Conservation (phyloP, 2,329 filamentous ascomycete species). For the Xylariaceae sp. region DNA sequence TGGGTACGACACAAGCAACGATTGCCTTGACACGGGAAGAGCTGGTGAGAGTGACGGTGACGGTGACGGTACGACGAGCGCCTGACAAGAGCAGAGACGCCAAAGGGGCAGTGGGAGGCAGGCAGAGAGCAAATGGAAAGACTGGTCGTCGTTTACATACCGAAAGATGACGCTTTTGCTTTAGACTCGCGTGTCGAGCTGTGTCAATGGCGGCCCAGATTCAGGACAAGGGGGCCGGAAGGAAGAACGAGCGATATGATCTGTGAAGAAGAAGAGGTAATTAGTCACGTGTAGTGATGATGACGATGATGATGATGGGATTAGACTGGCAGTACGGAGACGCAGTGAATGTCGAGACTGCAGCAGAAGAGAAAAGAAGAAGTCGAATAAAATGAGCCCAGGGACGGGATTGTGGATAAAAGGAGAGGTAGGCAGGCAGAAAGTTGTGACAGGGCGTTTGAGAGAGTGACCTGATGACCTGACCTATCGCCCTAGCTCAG, state of each 20-base stretch:
- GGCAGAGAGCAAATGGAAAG: conserved; percentile 5
- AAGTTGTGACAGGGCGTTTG: conserved; percentile 17
- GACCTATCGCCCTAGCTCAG: conserved; percentile 4
- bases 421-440: conserved; percentile 15
- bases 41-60: background rate
- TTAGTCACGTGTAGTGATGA: conserved; percentile 17
- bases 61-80: conserved; percentile 4
- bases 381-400: conserved; percentile 23
- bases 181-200: conserved; percentile 21
- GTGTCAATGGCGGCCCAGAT: conserved; percentile 34
- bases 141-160: conserved; percentile 24
- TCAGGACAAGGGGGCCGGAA: conserved; percentile 13
- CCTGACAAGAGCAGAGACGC: background rate
- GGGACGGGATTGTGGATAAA: conserved; percentile 23
- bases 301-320: conserved; percentile 1
- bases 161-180: conserved; percentile 19
- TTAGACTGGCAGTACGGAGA: conserved; percentile 10
- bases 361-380: conserved; percentile 19
- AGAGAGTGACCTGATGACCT: conserved; percentile 6
- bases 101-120: conserved; percentile 1
- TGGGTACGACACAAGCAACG: conserved; percentile 2
- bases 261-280: conserved; percentile 12
- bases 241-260: conserved; percentile 26
- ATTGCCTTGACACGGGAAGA: background rate
- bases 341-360: conserved; percentile 17